phyloP scores from a whole-genome alignment of 805 yeast species.

The Metahyphopichia silvanorum region DNA sequence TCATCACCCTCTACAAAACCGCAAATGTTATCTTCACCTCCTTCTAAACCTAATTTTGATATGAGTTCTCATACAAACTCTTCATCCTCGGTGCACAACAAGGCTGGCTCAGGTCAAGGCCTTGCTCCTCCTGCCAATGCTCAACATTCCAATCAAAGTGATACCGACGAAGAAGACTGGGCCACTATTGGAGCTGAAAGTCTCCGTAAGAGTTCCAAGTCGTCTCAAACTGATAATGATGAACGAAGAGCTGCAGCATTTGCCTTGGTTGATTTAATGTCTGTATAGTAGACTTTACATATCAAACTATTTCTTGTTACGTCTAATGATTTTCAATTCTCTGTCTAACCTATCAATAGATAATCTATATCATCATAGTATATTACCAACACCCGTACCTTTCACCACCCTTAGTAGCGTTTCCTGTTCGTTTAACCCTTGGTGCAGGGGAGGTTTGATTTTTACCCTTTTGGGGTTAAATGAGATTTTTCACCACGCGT shows the following conservation, averaged over 20 bases:
- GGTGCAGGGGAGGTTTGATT: not conserved
- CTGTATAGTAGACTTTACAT: slow-evolving; percentile 11
- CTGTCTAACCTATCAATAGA: no score
- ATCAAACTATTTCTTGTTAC: not conserved
- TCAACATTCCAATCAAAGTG: slow-evolving; percentile 36
- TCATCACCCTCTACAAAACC: slow-evolving; percentile 6
- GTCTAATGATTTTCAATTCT: no score
- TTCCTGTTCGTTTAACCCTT: no score
- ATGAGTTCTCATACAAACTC: slow-evolving; percentile 6
- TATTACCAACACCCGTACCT: no score
- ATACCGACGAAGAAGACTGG: slow-evolving; percentile 99
- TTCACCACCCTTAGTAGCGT: no score
- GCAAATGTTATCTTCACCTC: slow-evolving; percentile 9
- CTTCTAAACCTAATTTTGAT: slow-evolving; percentile 8
- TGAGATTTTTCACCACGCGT: slow-evolving; percentile 1
- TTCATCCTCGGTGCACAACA: slow-evolving; percentile 7
- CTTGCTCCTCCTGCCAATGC: not conserved
- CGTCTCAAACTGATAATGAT: slow-evolving; percentile 15
- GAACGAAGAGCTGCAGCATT: slow-evolving; percentile 54
- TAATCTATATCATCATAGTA: no score
- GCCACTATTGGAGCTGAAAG: slow-evolving; percentile 79
- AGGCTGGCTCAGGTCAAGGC: not conserved
- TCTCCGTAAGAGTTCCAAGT: slow-evolving; percentile 37
- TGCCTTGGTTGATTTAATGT: slow-evolving; percentile 61
- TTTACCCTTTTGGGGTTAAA: slow-evolving; percentile 2